phyloP scores from a whole-genome alignment of 805 yeast genomes.

The Maudiozyma saulgeensis region DNA sequence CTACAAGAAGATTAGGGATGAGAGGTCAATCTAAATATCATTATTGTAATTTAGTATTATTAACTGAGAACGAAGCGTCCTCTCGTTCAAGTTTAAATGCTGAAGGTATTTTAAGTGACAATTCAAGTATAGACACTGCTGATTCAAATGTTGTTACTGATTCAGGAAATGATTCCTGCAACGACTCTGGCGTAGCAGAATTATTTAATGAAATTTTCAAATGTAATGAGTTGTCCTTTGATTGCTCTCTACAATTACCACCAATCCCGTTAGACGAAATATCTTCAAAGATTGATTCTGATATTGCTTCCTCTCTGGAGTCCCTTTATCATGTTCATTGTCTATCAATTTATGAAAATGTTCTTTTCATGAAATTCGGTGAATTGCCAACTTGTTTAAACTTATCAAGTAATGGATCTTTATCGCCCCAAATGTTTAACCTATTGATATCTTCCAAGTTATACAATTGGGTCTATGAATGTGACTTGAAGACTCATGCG shows the following conservation, averaged over 20 bases:
- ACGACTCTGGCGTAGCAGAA: background rate
- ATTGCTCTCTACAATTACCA: conserved; percentile 31
- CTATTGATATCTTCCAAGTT: conserved; percentile 41
- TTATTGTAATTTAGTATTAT: conserved; percentile 59
- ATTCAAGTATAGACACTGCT: background rate
- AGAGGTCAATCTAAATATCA: conserved; percentile 76
- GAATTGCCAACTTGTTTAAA: conserved; percentile 45
- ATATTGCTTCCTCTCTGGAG: conserved; percentile 50
- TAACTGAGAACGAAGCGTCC: conserved; percentile 7
- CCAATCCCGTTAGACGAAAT: conserved; percentile 28
- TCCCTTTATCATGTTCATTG: conserved; percentile 57
- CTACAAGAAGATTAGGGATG: conserved; percentile 69
- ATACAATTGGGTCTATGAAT: conserved; percentile 54
- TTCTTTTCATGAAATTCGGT: conserved; percentile 57
- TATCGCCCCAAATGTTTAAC: conserved; percentile 53
- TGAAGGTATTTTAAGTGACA: too few relatives aligned
- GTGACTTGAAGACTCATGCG: conserved; percentile 52
- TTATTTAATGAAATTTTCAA: background rate
- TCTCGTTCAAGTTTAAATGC: background rate
- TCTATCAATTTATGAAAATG: conserved; percentile 48
- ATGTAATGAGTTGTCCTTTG: background rate
- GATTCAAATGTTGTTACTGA: background rate
- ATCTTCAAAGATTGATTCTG: conserved; percentile 39
- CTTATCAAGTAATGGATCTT: conserved; percentile 40
- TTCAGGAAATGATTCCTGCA: background rate